Percentiles rank a stretch among this genome's conserved stretches.
These are phyloP conservation scores for Pythium rhizo-oryzae DNA, from an alignment of 352 stramenopile genomes.

Conservation along the genomic window DNA sequence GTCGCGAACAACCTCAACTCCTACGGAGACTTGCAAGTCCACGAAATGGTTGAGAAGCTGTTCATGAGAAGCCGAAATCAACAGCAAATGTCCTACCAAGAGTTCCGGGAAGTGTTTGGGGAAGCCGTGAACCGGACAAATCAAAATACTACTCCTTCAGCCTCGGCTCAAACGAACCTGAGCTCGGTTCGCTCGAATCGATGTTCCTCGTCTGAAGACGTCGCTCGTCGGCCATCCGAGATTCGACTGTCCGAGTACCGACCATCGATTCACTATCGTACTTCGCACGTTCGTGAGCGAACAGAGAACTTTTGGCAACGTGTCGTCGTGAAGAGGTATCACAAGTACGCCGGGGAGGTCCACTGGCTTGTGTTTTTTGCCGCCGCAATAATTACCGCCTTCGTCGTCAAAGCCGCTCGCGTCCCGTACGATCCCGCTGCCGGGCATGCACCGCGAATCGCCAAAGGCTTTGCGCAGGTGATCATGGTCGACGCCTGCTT, in stretches of 20 bases:
- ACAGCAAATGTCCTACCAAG: constrained; percentile 54
- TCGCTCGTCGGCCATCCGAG: neutral
- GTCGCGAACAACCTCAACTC: constrained; percentile 57
- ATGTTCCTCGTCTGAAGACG: neutral
- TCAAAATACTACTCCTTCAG: too few species aligned
- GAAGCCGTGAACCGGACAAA: constrained; percentile 25
- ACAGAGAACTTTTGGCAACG: constrained; percentile 26
- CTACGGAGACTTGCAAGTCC: constrained; percentile 50
- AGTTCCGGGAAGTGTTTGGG: constrained; percentile 54
- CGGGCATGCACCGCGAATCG: constrained; percentile 54
- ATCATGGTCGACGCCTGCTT: constrained; percentile 77
- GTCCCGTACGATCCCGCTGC: constrained; percentile 54
- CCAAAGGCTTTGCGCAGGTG: constrained; percentile 73
- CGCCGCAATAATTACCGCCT: constrained; percentile 43
- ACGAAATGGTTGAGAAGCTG: constrained; percentile 52
- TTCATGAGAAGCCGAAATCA: constrained; percentile 39
- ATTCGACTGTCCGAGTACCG: constrained; percentile 3
- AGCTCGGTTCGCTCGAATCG: neutral
- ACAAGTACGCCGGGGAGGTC: constrained; percentile 54
- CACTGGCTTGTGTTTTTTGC: constrained; percentile 54
- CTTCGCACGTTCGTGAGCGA: constrained; percentile 14
- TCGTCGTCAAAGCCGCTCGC: constrained; percentile 45
- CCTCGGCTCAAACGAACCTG: neutral
- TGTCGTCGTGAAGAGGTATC: constrained; percentile 36
- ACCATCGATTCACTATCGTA: constrained; percentile 12